These are phyloP conservation scores for Lichtheimia ornata DNA, from an alignment of 371 early-diverging fungal genomes.

Conservation along the genomic window DNA sequence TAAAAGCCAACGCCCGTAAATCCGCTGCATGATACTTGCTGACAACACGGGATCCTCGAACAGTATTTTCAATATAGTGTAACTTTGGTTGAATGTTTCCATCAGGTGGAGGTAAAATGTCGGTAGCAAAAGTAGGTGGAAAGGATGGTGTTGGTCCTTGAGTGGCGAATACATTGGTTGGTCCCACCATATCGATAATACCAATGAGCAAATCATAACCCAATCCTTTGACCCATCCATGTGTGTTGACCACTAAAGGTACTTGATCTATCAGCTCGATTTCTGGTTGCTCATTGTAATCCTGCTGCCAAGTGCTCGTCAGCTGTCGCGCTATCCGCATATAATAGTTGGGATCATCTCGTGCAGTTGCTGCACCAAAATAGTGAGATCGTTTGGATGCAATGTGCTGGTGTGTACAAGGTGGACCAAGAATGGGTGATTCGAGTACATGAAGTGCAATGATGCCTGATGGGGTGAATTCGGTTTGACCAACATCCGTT, in stretches of 20 bases:
- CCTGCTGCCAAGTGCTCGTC: constrained; percentile 48
- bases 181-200: constrained; percentile 49
- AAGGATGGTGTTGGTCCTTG: constrained; percentile 22
- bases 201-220: constrained; percentile 71
- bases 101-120: neutral
- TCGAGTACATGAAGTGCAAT: constrained; percentile 69
- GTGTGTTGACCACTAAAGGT: constrained; percentile 82
- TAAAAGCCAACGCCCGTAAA: constrained; percentile 53
- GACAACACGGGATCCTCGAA: neutral
- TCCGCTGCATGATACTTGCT: constrained; percentile 57
- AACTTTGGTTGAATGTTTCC: constrained; percentile 10
- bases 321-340: constrained; percentile 60
- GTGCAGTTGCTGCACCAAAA: constrained; percentile 67
- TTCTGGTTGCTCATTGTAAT: constrained; percentile 20
- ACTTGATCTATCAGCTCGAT: constrained; percentile 26
- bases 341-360: constrained; percentile 72
- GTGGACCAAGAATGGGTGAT: constrained; percentile 72
- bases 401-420: constrained; percentile 70
- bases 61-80: constrained; percentile 19
- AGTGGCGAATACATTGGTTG: constrained; percentile 58
- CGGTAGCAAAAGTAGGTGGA: constrained; percentile 32
- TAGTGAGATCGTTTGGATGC: constrained; percentile 61
- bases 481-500: constrained; percentile 82
- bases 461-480: constrained; percentile 74
- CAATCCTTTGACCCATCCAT: constrained; percentile 82